Evolutionary conservation across 768 basidiomycete genomes (phyloP).

Genomic region (Hygrophorus russula): DNA sequence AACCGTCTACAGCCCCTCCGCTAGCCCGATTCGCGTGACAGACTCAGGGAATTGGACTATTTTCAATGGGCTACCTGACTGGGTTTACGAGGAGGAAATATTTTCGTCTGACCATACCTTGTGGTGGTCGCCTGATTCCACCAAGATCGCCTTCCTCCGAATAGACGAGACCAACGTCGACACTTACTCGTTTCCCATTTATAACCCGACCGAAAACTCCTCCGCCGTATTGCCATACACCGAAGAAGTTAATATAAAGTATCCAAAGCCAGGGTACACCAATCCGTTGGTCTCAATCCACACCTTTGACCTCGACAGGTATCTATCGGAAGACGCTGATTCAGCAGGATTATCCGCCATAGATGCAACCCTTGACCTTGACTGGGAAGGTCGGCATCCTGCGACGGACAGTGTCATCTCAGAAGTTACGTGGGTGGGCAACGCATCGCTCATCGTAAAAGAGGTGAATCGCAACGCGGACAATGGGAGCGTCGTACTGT

Average conservation of each 20-base stretch:
- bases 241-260: conserved; percentile 55
- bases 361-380: conserved; percentile 41
- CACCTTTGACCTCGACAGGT: conserved; percentile 66
- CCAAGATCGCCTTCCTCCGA: conserved; percentile 70
- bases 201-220: conserved; percentile 72
- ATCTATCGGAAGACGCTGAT: conserved; percentile 25
- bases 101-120: conserved; percentile 61
- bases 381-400: conserved; percentile 54
- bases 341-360: conserved; percentile 21
- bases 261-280: conserved; percentile 83
- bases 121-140: conserved; percentile 85
- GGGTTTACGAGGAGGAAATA: conserved; percentile 96
- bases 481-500: conserved; percentile 69
- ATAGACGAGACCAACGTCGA: conserved; percentile 86
- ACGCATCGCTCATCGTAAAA: conserved; percentile 64
- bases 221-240: conserved; percentile 74
- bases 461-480: conserved; percentile 81
- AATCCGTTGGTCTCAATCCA: conserved; percentile 82
- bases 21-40: conserved; percentile 64
- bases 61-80: conserved; percentile 93
- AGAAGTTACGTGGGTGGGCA: conserved; percentile 84
- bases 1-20: conserved; percentile 16
- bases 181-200: conserved; percentile 82
- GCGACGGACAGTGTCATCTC: conserved; percentile 57
- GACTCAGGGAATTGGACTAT: conserved; percentile 68